Evolutionary conservation across 1,284 basidiomycete genomes (phyloP), one percentile per base, ranked within the genome.

Genomic region (Sphagnurus paluster): DNA sequence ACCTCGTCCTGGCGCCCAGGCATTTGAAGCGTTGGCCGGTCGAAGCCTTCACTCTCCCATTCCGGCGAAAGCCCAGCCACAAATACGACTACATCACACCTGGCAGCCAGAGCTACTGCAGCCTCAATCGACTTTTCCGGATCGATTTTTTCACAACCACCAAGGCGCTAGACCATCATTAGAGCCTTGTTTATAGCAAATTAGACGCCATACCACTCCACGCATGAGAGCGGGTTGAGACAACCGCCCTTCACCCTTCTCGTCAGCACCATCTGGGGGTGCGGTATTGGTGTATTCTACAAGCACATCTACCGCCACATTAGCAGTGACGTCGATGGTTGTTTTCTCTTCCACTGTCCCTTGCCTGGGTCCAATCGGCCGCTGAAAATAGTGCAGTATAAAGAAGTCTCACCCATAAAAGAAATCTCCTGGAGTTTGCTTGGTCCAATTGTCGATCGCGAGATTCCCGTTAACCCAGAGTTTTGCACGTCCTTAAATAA

Each of bases 21-120:
- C 57, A 86, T 68, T 35, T 72, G 62, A 32, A 87, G 66, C 0
- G 74, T 74, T 5, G 76, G 75, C 21, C 84, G 67, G 54, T 87
- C 84, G 49, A 82, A 84, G 5, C 83, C 82, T 63, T 87, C 83
- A 44, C 76, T 78, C 63, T 86, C 83, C 83, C 82, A 84, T 61
- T 84, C 81, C 0, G 76, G 76, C 40, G 80, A 82, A 14, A 87
- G 68, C 7, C 85, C 87, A 4, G 72, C 80, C 26, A 87, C 72
- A 39, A 85, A 69, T 39, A 88, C 63, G 23, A 79, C 82, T 5
- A 70, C 72, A 61, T 88, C 86, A 24, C 71, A 75, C 8, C 68
- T 60, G 20, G 72, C 67, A 0, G 86, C 87, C 26, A 85, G 63
- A n/a, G 68, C 63, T 8, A 79, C 79, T 0, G 87, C 86, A 13